Conservation (phyloP, 2,329 filamentous ascomycete genomes). For the Ambrosiella xylebori region DNA sequence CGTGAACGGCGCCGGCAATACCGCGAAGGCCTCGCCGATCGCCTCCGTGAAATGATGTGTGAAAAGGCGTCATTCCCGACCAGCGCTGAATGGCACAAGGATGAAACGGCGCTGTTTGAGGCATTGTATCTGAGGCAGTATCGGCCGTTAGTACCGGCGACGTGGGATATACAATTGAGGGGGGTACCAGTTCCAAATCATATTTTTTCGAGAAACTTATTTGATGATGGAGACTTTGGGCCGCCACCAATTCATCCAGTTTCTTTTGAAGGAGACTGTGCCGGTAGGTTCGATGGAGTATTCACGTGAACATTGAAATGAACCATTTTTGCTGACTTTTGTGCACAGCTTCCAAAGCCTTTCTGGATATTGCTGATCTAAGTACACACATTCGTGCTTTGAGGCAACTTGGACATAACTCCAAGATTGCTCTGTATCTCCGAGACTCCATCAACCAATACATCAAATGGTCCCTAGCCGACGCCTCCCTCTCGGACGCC, state of each 20-base stretch:
- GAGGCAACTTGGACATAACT: conserved; percentile 21
- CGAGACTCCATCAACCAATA: conserved; percentile 22
- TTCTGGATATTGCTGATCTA: conserved; percentile 25
- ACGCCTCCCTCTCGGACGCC: conserved; percentile 22
- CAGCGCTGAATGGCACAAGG: conserved; percentile 32
- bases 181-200: conserved; percentile 22
- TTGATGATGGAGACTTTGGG: conserved; percentile 16
- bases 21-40: conserved; percentile 4
- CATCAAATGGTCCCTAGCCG: conserved; percentile 25
- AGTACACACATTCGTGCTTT: conserved; percentile 21
- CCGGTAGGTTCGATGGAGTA: conserved; percentile 17
- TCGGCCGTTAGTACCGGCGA: conserved; percentile 23
- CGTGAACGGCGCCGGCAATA: conserved; percentile 4
- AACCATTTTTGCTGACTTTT: not conserved
- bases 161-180: conserved; percentile 19
- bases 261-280: conserved; percentile 20
- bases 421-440: conserved; percentile 20
- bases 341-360: conserved; percentile 22
- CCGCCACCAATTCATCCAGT: conserved; percentile 25
- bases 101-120: conserved; percentile 30
- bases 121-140: conserved; percentile 26
- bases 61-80: conserved; percentile 27
- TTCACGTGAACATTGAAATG: not conserved
- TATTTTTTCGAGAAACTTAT: conserved; percentile 19
- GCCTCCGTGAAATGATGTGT: conserved; percentile 24